Evolutionary conservation across 306 rosid species (phyloP).

Genomic region (Luffa aegyptiaca): DNA sequence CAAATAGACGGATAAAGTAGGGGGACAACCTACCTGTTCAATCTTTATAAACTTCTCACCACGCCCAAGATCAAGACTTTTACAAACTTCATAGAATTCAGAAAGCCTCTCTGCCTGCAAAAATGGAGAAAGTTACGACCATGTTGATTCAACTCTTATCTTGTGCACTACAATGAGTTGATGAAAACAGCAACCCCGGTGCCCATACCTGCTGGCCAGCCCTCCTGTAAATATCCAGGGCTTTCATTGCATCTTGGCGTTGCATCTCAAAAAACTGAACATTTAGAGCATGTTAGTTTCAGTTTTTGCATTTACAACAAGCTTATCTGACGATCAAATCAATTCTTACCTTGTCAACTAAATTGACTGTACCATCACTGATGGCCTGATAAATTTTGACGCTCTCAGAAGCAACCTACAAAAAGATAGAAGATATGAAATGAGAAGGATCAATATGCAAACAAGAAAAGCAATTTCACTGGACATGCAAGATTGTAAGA

Average conservation of each 20-base stretch:
- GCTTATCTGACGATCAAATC: constrained; percentile 17
- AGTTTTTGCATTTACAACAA: constrained; percentile 20
- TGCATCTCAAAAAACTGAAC: constrained; percentile 98
- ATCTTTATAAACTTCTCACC: constrained; percentile 85
- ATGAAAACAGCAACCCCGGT: background rate
- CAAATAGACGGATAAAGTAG: background rate
- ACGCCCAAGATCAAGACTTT: constrained; percentile 78
- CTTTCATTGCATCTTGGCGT: constrained; percentile 71
- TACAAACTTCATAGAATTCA: constrained; percentile 91
- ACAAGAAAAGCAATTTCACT: background rate
- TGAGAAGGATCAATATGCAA: constrained; percentile 12
- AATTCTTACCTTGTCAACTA: constrained; percentile 87
- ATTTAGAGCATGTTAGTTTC: constrained; percentile 16
- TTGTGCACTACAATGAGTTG: background rate
- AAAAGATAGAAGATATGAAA: constrained; percentile 10
- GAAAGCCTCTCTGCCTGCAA: constrained; percentile 88
- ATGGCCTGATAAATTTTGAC: constrained; percentile 90
- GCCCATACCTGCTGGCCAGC: constrained; percentile 85
- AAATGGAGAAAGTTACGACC: background rate
- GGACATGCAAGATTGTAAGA: background rate
- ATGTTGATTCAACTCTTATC: background rate
- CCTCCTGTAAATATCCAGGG: constrained; percentile 83
- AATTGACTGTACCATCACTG: constrained; percentile 87
- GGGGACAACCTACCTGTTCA: constrained; percentile 64
- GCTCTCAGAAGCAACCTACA: constrained; percentile 91